Base-by-base conservation (phyloP, 768 basidiomycete species). In the Gloeostereum incarnatum region DNA sequence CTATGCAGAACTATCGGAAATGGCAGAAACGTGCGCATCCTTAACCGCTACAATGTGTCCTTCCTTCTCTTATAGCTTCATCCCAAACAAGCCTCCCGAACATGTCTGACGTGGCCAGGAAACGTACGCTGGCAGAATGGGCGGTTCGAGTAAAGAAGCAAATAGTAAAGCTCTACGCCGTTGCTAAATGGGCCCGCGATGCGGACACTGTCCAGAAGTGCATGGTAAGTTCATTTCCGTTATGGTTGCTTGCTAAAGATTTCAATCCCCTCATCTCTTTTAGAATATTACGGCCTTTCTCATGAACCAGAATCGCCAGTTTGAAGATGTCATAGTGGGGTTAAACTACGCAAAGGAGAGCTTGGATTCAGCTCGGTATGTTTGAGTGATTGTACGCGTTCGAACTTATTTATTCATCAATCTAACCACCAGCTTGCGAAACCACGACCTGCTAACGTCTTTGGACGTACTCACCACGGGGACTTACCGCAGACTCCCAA, bases 401-500 rank as follows among this genome's bases (percentile, higher is more conserved):
- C 21, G 6, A 13, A 4, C 21, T 11, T 9, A 14, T 13, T 9
- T 38, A 3, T 38, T 32, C 32, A 10, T 27, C n/a, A 30, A 17
- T 16, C 30, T 27, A 20, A 13, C 33, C 19, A 19, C 4, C 50
- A 90, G 93, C 52, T 72, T 91, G 14, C 81, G 93, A 40, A 97
- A 97, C 59, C 90, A 93, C 44, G 94, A 98, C 58, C 65, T 97
- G 17, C 69, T 92, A 3, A 94, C 91, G 1, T 93, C 93, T 17
- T 62, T 97, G 25, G 85, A 92, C 47, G 85, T 97, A 39, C 67
- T 96, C 22, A 85, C 85, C 1, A 80, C 78, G 9, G 93, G 92
- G 0, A 80, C 85, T 11, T 98, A 97, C 53, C 66, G 77, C 26
- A 69, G 89, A 19, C 72, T 98, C 11, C 92, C 94, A 13, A 71